phyloP scores from a whole-genome alignment of 2,329 filamentous ascomycete species.

The Phoma sp. region DNA sequence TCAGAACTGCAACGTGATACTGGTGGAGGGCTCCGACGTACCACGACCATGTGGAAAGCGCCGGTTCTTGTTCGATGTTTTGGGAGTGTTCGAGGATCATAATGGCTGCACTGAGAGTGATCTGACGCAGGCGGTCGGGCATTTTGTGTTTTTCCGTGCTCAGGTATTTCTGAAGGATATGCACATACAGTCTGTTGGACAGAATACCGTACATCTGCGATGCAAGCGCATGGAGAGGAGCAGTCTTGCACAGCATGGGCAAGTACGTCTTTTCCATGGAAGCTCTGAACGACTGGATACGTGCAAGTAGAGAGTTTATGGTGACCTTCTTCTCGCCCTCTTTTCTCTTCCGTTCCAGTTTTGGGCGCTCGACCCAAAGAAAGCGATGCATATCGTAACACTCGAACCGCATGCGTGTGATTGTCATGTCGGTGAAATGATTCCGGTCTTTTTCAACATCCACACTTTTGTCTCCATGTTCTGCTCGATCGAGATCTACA shows the following conservation, averaged over 20 bases:
- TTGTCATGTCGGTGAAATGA: conserved; percentile 71
- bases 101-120: conserved; percentile 68
- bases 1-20: conserved; percentile 72
- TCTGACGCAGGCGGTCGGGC: conserved; percentile 67
- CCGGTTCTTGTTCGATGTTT: conserved; percentile 59
- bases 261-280: conserved; percentile 71
- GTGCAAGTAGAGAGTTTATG: conserved; percentile 68
- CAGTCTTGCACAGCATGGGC: conserved; percentile 65
- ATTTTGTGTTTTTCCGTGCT: conserved; percentile 55
- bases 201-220: conserved; percentile 70
- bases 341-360: conserved; percentile 59
- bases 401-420: conserved; percentile 73
- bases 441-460: conserved; percentile 55
- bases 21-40: conserved; percentile 74
- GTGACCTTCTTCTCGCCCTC: conserved; percentile 32
- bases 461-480: conserved; percentile 38
- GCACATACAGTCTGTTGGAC: conserved; percentile 67
- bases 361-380: conserved; percentile 72
- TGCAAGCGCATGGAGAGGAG: conserved; percentile 68
- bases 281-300: conserved; percentile 71
- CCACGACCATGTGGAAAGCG: conserved; percentile 69
- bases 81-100: conserved; percentile 62
- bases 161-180: conserved; percentile 73
- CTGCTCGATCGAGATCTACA: conserved; percentile 58
- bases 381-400: conserved; percentile 74